Conservation (phyloP, 352 stramenopile genomes). For the Saprolegnia parasitica region DNA sequence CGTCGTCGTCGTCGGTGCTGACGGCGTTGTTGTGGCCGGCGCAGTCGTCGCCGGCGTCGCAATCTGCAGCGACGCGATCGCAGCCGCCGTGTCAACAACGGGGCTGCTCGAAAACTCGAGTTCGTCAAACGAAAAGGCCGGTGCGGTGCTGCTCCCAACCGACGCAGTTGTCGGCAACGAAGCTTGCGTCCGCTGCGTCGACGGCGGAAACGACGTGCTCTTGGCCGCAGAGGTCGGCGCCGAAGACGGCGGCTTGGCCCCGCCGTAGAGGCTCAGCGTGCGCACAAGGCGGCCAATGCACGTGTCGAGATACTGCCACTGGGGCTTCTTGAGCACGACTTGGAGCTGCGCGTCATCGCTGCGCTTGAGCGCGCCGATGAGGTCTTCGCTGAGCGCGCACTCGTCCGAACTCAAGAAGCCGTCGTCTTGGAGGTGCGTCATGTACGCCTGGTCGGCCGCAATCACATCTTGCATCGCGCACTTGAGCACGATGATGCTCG, state of each 20-base stretch:
- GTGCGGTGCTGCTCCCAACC: background rate
- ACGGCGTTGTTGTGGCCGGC: conserved; percentile 25
- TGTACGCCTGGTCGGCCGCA: conserved; percentile 72
- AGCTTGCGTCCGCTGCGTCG: background rate
- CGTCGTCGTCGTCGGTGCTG: conserved; percentile 24
- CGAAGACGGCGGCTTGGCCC: background rate
- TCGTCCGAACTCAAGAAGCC: conserved; percentile 67
- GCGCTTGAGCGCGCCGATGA: conserved; percentile 68
- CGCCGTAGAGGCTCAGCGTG: conserved; percentile 61
- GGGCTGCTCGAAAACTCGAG: conserved; percentile 59
- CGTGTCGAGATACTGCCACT: conserved; percentile 75
- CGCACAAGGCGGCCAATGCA: conserved; percentile 62
- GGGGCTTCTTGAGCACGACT: conserved; percentile 63
- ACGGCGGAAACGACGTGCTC: background rate
- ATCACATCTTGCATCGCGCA: conserved; percentile 56
- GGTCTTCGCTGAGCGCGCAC: conserved; percentile 65
- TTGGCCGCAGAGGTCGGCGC: background rate
- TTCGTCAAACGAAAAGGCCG: conserved; percentile 58
- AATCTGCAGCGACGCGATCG: conserved; percentile 24
- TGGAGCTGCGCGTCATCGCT: conserved; percentile 66
- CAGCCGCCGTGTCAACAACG: conserved; percentile 35
- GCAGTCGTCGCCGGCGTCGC: conserved; percentile 29
- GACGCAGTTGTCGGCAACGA: background rate
- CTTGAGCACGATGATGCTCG: conserved; percentile 63
- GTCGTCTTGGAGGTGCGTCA: conserved; percentile 71